phyloP scores from a whole-genome alignment of 1,284 basidiomycete species.

The Porogramme epimiltina region DNA sequence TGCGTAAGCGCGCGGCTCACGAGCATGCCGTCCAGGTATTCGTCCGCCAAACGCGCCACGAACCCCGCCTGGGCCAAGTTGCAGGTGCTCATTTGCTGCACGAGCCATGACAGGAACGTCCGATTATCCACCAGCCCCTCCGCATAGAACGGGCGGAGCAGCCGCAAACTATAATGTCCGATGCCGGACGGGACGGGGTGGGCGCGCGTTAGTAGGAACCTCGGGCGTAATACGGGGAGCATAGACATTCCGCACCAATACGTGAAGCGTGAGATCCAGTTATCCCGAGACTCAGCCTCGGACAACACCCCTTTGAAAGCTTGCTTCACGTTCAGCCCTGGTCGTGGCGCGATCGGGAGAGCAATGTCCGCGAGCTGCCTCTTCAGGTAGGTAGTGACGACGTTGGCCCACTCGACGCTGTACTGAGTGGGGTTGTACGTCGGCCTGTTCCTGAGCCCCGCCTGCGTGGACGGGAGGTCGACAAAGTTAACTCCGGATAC shows the following conservation, averaged over 20 bases:
- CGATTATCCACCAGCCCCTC: constrained; percentile 84
- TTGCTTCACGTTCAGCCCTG: constrained; percentile 76
- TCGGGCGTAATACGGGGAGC: too few species aligned
- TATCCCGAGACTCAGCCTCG: constrained; percentile 67
- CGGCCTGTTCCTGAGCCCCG: constrained; percentile 73
- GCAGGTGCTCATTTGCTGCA: constrained; percentile 73
- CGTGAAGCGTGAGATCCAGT: constrained; percentile 81
- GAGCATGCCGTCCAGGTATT: constrained; percentile 78
- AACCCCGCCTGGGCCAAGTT: constrained; percentile 89
- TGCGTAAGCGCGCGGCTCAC: constrained; percentile 63
- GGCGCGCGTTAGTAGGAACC: too few species aligned
- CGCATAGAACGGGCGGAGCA: constrained; percentile 79
- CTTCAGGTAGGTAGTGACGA: constrained; percentile 86
- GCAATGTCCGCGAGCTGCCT: constrained; percentile 87
- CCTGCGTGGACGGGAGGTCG: constrained; percentile 37
- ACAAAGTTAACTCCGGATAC: neutral
- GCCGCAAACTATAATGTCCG: constrained; percentile 53
- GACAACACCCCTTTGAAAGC: constrained; percentile 78
- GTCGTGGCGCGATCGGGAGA: constrained; percentile 76
- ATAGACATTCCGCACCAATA: constrained; percentile 59
- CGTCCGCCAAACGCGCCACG: constrained; percentile 74
- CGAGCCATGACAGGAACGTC: constrained; percentile 83
- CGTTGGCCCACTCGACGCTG: constrained; percentile 88
- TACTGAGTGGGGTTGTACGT: constrained; percentile 81
- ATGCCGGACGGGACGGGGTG: neutral